A percentile compares a stretch with the other conserved stretches of the same genome.
phyloP scores from a whole-genome alignment of 306 rosid species.

The Vachellia pachyceras region DNA sequence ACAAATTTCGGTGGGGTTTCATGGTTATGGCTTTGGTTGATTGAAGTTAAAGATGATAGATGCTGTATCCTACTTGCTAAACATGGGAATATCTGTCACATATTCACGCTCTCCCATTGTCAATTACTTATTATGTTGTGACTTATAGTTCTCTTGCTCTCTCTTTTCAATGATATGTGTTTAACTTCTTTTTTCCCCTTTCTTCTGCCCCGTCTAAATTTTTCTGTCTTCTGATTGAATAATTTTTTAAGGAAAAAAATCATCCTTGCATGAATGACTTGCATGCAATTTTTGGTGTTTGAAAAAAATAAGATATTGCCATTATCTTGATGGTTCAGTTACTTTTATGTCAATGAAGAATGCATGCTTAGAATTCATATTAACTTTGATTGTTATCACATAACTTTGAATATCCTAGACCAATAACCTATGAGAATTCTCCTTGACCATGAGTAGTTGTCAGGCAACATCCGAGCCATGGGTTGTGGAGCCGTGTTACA shows the following conservation, averaged over 20 bases:
- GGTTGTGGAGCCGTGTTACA: conserved; percentile 59
- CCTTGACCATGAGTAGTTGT: conserved; percentile 63
- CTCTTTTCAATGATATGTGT: conserved; percentile 2
- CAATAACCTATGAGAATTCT: conserved; percentile 39
- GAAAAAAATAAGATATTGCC: background rate
- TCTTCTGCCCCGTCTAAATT: background rate
- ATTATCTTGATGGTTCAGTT: conserved; percentile 6
- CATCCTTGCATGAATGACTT: conserved; percentile 19
- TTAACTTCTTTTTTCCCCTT: background rate
- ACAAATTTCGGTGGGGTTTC: conserved; percentile 31
- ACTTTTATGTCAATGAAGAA: conserved; percentile 21
- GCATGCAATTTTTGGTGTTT: background rate
- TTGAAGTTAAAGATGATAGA: conserved; percentile 53
- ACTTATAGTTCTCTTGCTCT: background rate
- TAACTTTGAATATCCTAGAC: conserved; percentile 9
- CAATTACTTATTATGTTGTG: conserved; percentile 16
- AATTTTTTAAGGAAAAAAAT: background rate
- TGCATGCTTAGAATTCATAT: conserved; percentile 21
- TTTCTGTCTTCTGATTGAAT: conserved; percentile 20
- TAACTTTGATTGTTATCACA: conserved; percentile 11
- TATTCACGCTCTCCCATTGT: conserved; percentile 5
- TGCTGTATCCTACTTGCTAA: conserved; percentile 70
- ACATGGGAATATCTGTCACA: conserved; percentile 33
- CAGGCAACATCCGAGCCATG: conserved; percentile 45
- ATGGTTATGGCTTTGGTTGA: conserved; percentile 58